Base-by-base conservation (phyloP, 164 flowering plant species). In the Kalanchoe fedtschenkoi region DNA sequence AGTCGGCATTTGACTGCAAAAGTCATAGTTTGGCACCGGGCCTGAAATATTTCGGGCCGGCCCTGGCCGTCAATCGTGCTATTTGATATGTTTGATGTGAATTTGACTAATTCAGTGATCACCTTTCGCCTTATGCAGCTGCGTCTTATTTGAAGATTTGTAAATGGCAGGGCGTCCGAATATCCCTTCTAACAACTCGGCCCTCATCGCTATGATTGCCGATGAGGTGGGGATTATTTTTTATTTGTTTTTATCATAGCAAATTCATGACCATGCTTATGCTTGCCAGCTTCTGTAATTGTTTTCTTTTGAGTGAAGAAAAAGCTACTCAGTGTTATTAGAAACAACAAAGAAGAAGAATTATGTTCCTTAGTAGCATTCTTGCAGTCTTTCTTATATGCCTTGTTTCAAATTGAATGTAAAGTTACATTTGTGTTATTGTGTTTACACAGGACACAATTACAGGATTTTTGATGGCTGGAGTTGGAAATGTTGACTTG, bases 401-500 rank as follows among this genome's bases (percentile, higher is more conserved):
- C n/a, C 34, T 56, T 4, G 16, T 42, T 13, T 56, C 16, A 29
- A 29, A 11, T 14, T 56, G 59, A 56, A 29, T 17, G 17, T 29
- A 16, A 16, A 56, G 17, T 56, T 28, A 29, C 59, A 17, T 34
- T 61, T 42, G 56, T n/a, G 13, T 1, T 19, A 0, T 21, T 22
- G 44, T 30, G 62, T 41, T 39, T 11, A 22, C 72, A 66, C 59
- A 92, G 97, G 98, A 92, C 70, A 92, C 98, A 0, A 69, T 89
- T 33, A 80, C 83, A 64, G 98, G 98, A 51, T 86, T 92, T 76
- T 77, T 92, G 78, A 80, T 92, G 62, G 97, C 97, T 72, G 98
- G 97, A 70, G 96, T 92, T 58, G 98, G 97, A 37, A 86, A 92
- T 75, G 97, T 92, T 62, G 98, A 92, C 72, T 58, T 92, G 71